These are phyloP conservation scores for Cerrena zonata DNA, from an alignment of 1,284 basidiomycete genomes.

Conservation along the genomic window DNA sequence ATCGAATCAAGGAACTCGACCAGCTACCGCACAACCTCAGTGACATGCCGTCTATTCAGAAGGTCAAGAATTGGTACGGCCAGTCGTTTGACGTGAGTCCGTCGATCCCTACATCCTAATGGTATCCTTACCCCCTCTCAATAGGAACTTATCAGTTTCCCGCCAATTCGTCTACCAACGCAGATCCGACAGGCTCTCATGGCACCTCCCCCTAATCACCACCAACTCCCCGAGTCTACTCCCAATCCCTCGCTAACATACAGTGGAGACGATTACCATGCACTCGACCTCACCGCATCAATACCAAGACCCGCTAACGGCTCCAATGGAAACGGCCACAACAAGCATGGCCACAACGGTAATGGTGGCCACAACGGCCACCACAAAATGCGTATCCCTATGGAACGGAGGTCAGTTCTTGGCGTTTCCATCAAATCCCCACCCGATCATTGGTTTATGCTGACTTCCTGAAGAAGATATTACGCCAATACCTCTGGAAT, in stretches of 20 bases:
- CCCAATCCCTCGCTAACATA: slow-evolving; percentile 64
- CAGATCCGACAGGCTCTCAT: slow-evolving; percentile 67
- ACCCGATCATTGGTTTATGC: slow-evolving; percentile 8
- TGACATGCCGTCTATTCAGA: slow-evolving; percentile 88
- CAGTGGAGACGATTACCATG: slow-evolving; percentile 31
- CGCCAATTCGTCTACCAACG: slow-evolving; percentile 64
- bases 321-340: slow-evolving; percentile 29
- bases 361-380: slow-evolving; percentile 34
- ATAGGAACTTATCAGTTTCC: slow-evolving; percentile 84
- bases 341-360: slow-evolving; percentile 18
- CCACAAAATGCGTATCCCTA: slow-evolving; percentile 65
- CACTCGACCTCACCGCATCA: slow-evolving; percentile 15
- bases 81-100: slow-evolving; percentile 88
- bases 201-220: slow-evolving; percentile 38
- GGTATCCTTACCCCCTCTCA: not conserved
- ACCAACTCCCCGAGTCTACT: slow-evolving; percentile 54
- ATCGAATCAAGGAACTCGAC: slow-evolving; percentile 94
- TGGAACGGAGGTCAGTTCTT: slow-evolving; percentile 57
- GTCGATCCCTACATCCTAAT: slow-evolving; percentile 4
- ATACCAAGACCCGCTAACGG: slow-evolving; percentile 25
- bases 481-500: slow-evolving; percentile 71
- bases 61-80: slow-evolving; percentile 98
- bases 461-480: slow-evolving; percentile 52
- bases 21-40: slow-evolving; percentile 88
- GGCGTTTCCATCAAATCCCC: not conserved